Evolutionary conservation across 768 basidiomycete species (phyloP).

Genomic region (Boletus barrowsii): DNA sequence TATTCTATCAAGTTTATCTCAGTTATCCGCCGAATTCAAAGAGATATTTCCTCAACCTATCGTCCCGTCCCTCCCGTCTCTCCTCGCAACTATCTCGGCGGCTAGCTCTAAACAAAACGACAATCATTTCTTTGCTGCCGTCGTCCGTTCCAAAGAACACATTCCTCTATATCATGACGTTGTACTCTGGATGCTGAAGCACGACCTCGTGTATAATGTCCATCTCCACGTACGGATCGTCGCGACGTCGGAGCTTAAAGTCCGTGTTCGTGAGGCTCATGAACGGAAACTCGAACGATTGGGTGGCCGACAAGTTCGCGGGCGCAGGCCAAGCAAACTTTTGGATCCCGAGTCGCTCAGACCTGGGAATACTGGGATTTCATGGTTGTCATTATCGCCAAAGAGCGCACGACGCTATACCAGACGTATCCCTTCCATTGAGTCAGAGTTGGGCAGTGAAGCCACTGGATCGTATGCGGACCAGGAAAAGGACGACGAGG

Average conservation of each 20-base stretch:
- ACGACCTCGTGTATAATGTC: slow-evolving; percentile 78
- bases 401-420: slow-evolving; percentile 48
- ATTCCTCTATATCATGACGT: slow-evolving; percentile 76
- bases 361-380: slow-evolving; percentile 20
- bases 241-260: slow-evolving; percentile 74
- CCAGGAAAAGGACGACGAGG: slow-evolving; percentile 33
- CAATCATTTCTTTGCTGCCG: slow-evolving; percentile 77
- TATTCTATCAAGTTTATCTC: slow-evolving; percentile 22
- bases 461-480: slow-evolving; percentile 27
- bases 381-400: slow-evolving; percentile 57
- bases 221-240: slow-evolving; percentile 85
- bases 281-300: slow-evolving; percentile 35
- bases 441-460: slow-evolving; percentile 44
- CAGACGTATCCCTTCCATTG: slow-evolving; percentile 44
- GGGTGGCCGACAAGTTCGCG: slow-evolving; percentile 15
- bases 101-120: slow-evolving; percentile 60
- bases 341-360: slow-evolving; percentile 19
- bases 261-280: slow-evolving; percentile 51
- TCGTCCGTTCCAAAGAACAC: slow-evolving; percentile 65
- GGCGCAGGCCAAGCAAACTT: slow-evolving; percentile 17
- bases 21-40: slow-evolving; percentile 59
- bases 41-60: slow-evolving; percentile 53
- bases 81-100: slow-evolving; percentile 74
- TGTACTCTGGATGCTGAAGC: slow-evolving; percentile 87
- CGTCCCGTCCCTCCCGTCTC: slow-evolving; percentile 67